phyloP scores from a whole-genome alignment of 495 filamentous ascomycete genomes.

The Glonium stellatum region DNA sequence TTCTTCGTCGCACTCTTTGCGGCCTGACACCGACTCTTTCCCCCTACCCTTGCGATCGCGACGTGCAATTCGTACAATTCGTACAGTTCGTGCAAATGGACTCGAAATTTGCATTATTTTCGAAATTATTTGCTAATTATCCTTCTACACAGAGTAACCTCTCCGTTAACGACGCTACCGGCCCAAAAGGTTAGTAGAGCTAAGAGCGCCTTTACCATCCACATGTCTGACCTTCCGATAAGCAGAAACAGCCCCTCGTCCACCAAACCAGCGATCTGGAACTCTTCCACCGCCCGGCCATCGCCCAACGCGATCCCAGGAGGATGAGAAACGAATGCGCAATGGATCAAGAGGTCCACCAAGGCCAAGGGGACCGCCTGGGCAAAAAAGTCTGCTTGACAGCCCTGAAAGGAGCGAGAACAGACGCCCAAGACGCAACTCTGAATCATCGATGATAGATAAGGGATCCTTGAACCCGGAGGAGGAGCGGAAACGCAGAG shows the following conservation, averaged over 20 bases:
- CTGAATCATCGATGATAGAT: conserved; percentile 84
- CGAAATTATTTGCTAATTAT: conserved; percentile 36
- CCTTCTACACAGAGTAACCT: conserved; percentile 36
- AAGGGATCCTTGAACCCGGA: conserved; percentile 56
- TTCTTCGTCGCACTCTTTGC: conserved; percentile 15
- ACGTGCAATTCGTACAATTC: background rate
- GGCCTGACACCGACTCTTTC: background rate
- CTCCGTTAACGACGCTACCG: conserved; percentile 27
- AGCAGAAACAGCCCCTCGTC: conserved; percentile 7
- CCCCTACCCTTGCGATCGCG: background rate
- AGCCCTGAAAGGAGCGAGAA: conserved; percentile 36
- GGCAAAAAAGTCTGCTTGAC: conserved; percentile 43
- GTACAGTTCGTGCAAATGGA: conserved; percentile 31
- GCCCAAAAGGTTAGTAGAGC: conserved; percentile 2
- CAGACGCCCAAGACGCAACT: conserved; percentile 72
- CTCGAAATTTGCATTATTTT: conserved; percentile 30
- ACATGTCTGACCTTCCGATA: background rate
- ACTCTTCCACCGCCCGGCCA: conserved; percentile 27
- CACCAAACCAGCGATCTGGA: conserved; percentile 23
- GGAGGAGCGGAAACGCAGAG: conserved; percentile 67
- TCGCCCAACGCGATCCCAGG: conserved; percentile 32
- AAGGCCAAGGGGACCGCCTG: conserved; percentile 33
- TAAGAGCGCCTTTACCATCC: background rate
- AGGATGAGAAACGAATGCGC: conserved; percentile 41
- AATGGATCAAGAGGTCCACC: conserved; percentile 23